Evolutionary conservation across 495 filamentous ascomycete genomes (phyloP), one percentile per base, ranked within the genome.

Genomic region (Platismatia glauca): DNA sequence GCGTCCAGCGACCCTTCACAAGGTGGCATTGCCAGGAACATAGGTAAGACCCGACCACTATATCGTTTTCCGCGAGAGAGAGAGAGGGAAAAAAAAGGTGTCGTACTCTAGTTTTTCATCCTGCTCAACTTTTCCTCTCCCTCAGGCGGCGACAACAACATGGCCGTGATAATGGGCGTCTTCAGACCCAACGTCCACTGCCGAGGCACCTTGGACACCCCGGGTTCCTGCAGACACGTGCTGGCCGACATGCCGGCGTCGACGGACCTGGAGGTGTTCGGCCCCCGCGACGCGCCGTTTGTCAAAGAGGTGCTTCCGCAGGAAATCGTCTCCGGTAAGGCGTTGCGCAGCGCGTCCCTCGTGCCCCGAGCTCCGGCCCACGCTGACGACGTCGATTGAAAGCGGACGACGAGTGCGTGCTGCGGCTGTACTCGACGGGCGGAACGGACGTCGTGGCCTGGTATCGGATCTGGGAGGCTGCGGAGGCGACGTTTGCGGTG

Each of bases 61-160:
- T 7, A 31, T 2, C 31, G n/a, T 15, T 34, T 3, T 11, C 44
- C 8, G 50, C n/a, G n/a, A n/a, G n/a, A n/a, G n/a, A n/a, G n/a
- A n/a, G n/a, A n/a, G n/a, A n/a, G n/a, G n/a, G n/a, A n/a, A n/a
- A 15, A 55, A 55, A 5, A 34, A 12, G 35, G 7, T 1, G 27
- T 41, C 58, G 13, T 38, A n/a, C 4, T 4, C 7, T 52, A 29
- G 7, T 44, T n/a, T n/a, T n/a, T n/a, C n/a, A n/a, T n/a, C n/a
- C n/a, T n/a, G n/a, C n/a, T n/a, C n/a, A n/a, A n/a, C n/a, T n/a
- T n/a, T n/a, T n/a, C n/a, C n/a, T n/a, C n/a, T 39, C 4, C 11
- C 2, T 4, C 34, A 63, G 61, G 61, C n/a, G 61, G 53, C 13
- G 61, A 63, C 43, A 57, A 63, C 61, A 63, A 58, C 7, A 55